A percentile compares a stretch with the other conserved stretches of the same genome.
These are phyloP conservation scores for Daldinia grandis DNA, from an alignment of 495 filamentous ascomycete genomes.

Conservation along the genomic window DNA sequence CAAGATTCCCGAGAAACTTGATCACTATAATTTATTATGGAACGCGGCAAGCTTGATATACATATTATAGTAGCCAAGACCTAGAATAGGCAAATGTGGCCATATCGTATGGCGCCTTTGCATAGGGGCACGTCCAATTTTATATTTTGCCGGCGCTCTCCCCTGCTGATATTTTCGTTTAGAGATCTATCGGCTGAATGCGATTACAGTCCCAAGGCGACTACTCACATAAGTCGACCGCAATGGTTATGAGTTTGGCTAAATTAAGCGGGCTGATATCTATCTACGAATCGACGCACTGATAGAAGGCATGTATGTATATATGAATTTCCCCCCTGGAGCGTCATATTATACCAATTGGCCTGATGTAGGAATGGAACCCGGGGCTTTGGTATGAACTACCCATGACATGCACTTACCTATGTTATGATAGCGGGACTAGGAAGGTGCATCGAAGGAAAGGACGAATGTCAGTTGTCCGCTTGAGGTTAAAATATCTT, in stretches of 20 bases:
- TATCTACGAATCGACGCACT: constrained; percentile 13
- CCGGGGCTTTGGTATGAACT: not conserved
- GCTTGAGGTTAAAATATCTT: not conserved
- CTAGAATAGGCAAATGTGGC: constrained; percentile 26
- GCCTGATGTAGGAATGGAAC: not conserved
- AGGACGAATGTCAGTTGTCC: not conserved
- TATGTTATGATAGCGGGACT: no score
- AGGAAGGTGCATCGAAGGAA: not conserved
- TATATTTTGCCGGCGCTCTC: not conserved
- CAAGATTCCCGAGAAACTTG: not conserved
- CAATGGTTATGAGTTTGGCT: constrained; percentile 15
- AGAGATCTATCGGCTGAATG: constrained; percentile 4
- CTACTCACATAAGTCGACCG: not conserved
- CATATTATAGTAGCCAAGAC: constrained; percentile 7
- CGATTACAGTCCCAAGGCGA: not conserved
- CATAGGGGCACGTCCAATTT: not conserved
- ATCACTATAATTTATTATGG: not conserved
- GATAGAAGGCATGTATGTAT: no score
- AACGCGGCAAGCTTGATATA: not conserved
- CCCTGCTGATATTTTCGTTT: not conserved
- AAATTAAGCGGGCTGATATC: constrained; percentile 11
- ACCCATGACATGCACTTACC: no score
- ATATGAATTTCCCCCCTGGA: not conserved
- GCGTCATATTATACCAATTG: not conserved
- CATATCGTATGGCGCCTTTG: not conserved